Base-by-base conservation (phyloP, 1,139 yeast species). In the Yamadazyma sp. region DNA sequence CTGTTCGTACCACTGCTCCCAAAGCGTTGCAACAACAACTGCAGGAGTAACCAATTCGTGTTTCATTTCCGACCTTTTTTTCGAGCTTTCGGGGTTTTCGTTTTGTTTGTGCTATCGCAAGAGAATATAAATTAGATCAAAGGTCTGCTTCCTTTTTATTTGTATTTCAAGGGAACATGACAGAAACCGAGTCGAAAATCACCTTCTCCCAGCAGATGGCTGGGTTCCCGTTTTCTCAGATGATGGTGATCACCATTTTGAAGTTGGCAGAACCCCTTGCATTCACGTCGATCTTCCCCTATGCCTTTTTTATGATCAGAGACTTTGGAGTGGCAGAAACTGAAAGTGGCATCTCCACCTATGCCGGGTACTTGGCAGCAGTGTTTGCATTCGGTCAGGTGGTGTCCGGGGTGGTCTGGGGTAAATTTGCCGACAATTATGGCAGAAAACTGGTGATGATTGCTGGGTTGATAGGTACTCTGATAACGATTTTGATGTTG, bases 191-290 rank as follows among this genome's bases (percentile, higher is more conserved):
- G 10, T 5, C 17, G 10, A 27, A 27, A 17, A 20, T 20, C 5
- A 20, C 34, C 3, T 47, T 47, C 27, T 40, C 38, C 36, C 51
- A 53, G 27, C 53, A 52, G 35, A 38, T 53, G 33, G 37, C 47
- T 18, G 78, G 72, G 12, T 76, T 77, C 50, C 81, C 81, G 2
- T 50, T 69, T 43, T 56, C 68, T 43, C 83, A 79, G 52, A 61
- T 79, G 55, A 46, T 62, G 12, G 70, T 75, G 31, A 42, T 65
- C 3, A 64, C 75, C 22, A 42, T 68, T 12, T 67, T 77, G 34
- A 62, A 83, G 33, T 62, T 79, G 34, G 71, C 81, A 5, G 86
- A 81, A 51, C 85, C 86, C 1, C 66, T 81, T 28, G 76, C 84
- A 3, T 79, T 79, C 59, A 76, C 84, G 2, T 78, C 83, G 4